Base-by-base conservation (phyloP, 176 grass and related monocot genomes). In the Pharus latifolius region DNA sequence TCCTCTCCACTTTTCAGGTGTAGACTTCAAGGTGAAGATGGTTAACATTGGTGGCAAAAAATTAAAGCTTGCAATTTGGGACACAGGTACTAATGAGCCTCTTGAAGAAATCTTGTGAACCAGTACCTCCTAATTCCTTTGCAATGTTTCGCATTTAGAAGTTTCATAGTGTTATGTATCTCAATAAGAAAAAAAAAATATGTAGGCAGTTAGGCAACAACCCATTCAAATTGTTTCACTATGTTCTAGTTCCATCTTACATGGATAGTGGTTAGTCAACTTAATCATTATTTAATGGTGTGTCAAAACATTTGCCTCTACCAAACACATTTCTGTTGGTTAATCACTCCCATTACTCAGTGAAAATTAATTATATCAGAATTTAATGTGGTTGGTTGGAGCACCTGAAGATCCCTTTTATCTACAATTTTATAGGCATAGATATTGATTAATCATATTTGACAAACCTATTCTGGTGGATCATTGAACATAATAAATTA, bases 1-100 rank as follows among this genome's bases (percentile, higher is more conserved):
- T n/a, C n/a, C n/a, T n/a, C n/a, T n/a, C n/a, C n/a, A n/a, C n/a
- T n/a, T 5, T 78, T 70, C 56, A 99, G 96, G 96, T 69, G 90
- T 99, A 53, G 96, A 99, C 63, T 99, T 95, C 73, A 99, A 99
- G 87, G 96, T 99, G 15, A 99, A 99, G 65, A 99, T 99, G 87
- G 84, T 99, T 37, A 83, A 66, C 56, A 86, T 91, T 61, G 90
- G 79, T 38, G 96, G 90, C 38, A 94, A 95, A 79, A 94, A 88
- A 48, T 82, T 99, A 58, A 99, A 99, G 73, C 96, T 99, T 75
- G 96, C 96, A 25, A 83, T 99, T 43, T 99, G 96, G 96, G 90
- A 99, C 66, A 99, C 95, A 58, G 95, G 95, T 98, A 49, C 38
- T 24, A 45, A 29, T n/a, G n/a, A n/a, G n/a, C n/a, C 26, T 17